These are phyloP conservation scores for Viola odorata DNA, from an alignment of 345 rosid genomes.

Conservation along the genomic window DNA sequence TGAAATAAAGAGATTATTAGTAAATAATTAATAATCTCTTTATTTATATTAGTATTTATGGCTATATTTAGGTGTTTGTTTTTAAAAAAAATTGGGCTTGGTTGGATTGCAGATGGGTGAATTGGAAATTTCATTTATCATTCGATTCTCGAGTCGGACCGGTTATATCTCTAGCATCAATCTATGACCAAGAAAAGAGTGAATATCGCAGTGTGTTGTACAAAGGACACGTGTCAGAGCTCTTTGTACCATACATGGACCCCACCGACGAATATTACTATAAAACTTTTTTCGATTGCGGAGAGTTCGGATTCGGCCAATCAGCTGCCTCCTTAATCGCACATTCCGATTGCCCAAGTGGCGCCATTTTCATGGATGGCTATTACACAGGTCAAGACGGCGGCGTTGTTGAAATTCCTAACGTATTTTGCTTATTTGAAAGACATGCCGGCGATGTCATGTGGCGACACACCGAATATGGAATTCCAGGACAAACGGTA, in stretches of 20 bases:
- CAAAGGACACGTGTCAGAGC: not conserved
- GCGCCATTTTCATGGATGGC: not conserved
- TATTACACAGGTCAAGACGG: not conserved
- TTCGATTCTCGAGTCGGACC: not conserved
- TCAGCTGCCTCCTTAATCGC: not conserved
- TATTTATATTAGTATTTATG: too few relatives aligned
- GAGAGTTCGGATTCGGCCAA: not conserved
- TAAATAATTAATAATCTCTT: too few relatives aligned
- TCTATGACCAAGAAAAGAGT: not conserved
- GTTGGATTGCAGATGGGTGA: not conserved
- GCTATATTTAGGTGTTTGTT: too few relatives aligned
- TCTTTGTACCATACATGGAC: slow-evolving; percentile 4
- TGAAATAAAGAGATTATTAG: too few relatives aligned
- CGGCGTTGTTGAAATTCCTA: not conserved
- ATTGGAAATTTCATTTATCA: not conserved
- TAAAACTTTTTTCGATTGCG: not conserved
- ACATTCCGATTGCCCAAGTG: not conserved
- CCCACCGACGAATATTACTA: not conserved
- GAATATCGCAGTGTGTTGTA: not conserved
- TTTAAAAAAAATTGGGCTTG: too few relatives aligned
- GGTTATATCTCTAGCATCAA: not conserved
- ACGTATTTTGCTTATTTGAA: not conserved
- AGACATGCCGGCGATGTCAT: not conserved
- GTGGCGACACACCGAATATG: slow-evolving; percentile 1
- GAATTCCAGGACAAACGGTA: not conserved